These are phyloP conservation scores for Neopestalotiopsis clavispora DNA, from an alignment of 2,329 filamentous ascomycete genomes.

Conservation along the genomic window DNA sequence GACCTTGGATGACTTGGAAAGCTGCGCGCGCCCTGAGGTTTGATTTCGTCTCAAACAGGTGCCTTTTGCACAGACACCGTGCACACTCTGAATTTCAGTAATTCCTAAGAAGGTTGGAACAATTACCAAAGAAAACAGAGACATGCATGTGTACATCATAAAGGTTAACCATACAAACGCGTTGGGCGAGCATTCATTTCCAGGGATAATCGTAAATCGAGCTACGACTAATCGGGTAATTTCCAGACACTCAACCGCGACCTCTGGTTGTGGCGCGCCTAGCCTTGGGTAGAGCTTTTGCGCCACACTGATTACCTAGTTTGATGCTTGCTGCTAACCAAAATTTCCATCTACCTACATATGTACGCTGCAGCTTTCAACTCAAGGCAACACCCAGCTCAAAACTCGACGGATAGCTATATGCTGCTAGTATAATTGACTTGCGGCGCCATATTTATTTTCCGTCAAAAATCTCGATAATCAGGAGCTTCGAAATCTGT, in stretches of 20 bases:
- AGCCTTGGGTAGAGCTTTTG: background rate
- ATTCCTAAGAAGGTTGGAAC: background rate
- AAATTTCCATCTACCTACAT: constrained; percentile 16
- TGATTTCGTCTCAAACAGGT: background rate
- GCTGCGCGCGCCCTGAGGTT: background rate
- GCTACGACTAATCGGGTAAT: constrained; percentile 8
- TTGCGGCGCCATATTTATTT: background rate
- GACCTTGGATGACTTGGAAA: background rate
- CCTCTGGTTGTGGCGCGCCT: constrained; percentile 3
- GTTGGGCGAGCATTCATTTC: background rate
- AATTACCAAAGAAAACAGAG: background rate
- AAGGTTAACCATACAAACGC: background rate
- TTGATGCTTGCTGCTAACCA: constrained; percentile 10
- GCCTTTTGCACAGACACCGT: no score
- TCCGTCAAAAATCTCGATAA: background rate
- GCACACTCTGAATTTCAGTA: background rate
- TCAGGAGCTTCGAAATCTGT: background rate
- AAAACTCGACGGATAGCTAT: background rate
- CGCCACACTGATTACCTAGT: constrained; percentile 7
- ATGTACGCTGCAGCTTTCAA: background rate
- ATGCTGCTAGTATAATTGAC: background rate
- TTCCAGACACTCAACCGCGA: background rate
- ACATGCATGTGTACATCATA: no score
- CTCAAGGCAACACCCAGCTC: constrained; percentile 9
- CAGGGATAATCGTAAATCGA: background rate